Conservation (phyloP, 805 yeast genomes). For the Teunomyces panamensis region DNA sequence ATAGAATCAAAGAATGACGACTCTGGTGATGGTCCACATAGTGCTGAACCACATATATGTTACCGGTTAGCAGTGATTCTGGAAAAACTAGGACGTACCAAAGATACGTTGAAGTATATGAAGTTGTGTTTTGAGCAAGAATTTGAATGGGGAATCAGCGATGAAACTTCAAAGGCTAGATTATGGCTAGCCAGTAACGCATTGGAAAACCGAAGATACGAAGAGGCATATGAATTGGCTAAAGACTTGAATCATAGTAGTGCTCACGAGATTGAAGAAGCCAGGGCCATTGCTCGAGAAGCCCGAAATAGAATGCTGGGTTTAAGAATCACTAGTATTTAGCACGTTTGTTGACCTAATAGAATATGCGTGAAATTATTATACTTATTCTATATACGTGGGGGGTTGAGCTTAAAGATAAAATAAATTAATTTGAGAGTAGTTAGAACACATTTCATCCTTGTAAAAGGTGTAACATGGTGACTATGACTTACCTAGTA, state of each 20-base stretch:
- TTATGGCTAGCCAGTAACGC: constrained; percentile 83
- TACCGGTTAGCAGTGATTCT: constrained; percentile 68
- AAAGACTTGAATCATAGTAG: constrained; percentile 63
- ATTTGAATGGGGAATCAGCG: constrained; percentile 59
- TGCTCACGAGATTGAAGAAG: constrained; percentile 88
- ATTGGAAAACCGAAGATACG: constrained; percentile 52
- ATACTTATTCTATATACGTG: constrained; percentile 1
- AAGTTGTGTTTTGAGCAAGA: constrained; percentile 66
- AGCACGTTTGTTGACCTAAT: neutral
- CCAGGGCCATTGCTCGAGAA: constrained; percentile 76
- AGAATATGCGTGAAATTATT: constrained; percentile 2
- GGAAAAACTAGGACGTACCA: constrained; percentile 51
- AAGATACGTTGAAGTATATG: constrained; percentile 62
- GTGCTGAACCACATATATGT: constrained; percentile 53
- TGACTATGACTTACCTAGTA: neutral
- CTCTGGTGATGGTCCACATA: constrained; percentile 20
- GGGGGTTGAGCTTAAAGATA: neutral
- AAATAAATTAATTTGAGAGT: constrained; percentile 2
- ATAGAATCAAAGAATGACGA: constrained; percentile 35
- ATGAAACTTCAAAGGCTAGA: constrained; percentile 75
- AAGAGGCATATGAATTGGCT: constrained; percentile 70
- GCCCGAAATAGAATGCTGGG: constrained; percentile 54
- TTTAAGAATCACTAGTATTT: neutral
- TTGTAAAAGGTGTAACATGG: neutral
- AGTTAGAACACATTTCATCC: neutral